phyloP scores from a whole-genome alignment of 257 asterid genomes.

The Solanum dulcamara region DNA sequence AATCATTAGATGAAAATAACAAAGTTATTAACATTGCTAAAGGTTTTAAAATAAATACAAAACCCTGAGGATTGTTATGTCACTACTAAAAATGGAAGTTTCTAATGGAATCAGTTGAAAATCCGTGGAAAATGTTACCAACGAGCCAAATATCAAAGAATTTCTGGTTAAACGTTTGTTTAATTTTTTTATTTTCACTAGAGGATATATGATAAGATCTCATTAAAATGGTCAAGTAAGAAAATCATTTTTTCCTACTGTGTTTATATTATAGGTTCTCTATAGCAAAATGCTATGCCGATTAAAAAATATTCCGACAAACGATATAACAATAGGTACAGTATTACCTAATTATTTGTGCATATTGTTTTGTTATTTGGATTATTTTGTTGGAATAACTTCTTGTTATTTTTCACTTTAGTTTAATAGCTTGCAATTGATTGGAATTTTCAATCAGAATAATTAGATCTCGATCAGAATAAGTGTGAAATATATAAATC shows the following conservation, averaged over 20 bases:
- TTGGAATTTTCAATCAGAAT: neutral
- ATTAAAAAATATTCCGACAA: neutral
- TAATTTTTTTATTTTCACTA: neutral
- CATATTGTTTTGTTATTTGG: neutral
- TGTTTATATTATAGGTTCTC: neutral
- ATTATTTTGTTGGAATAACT: neutral
- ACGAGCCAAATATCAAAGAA: neutral
- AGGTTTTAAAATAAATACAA: neutral
- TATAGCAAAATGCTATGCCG: neutral
- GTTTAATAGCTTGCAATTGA: neutral
- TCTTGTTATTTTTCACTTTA: neutral
- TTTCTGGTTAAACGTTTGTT: neutral
- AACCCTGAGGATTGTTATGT: neutral
- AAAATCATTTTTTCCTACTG: neutral
- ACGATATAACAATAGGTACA: neutral
- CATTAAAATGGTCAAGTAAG: too few species aligned
- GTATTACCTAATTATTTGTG: neutral
- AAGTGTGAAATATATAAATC: neutral
- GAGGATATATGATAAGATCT: neutral
- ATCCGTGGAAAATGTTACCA: neutral
- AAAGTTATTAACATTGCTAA: neutral
- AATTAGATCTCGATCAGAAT: neutral
- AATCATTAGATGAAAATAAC: neutral
- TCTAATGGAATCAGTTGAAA: neutral
- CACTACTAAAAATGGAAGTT: neutral